These are phyloP conservation scores for Elymus sibiricus DNA, from an alignment of 176 grass and related monocot species.

Conservation along the genomic window DNA sequence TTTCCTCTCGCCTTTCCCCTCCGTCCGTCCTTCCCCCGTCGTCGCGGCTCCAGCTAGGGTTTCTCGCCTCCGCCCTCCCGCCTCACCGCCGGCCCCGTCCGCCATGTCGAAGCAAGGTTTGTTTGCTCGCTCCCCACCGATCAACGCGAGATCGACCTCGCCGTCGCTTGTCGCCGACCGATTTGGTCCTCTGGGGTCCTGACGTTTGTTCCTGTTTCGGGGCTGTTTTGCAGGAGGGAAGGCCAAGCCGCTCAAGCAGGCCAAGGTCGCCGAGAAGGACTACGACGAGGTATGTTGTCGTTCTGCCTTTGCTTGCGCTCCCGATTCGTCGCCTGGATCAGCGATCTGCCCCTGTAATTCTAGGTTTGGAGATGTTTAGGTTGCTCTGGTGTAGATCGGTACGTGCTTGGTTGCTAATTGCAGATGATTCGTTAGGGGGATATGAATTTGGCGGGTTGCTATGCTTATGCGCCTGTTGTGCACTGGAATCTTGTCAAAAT, in stretches of 20 bases:
- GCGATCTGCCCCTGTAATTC: not conserved
- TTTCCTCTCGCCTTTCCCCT: not conserved
- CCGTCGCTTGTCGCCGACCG: not conserved
- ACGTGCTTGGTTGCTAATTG: not conserved
- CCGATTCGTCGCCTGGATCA: not conserved
- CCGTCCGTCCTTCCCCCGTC: not conserved
- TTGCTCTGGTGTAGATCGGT: not conserved
- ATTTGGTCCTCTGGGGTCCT: not conserved
- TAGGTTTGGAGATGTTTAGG: not conserved
- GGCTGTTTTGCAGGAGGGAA: constrained; percentile 62
- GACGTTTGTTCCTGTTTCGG: not conserved
- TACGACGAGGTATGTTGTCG: constrained; percentile 51
- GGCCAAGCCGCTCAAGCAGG: constrained; percentile 66
- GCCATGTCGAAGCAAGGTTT: constrained; percentile 60
- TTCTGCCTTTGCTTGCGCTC: not conserved
- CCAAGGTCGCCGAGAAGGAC: constrained; percentile 71
- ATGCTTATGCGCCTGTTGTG: not conserved
- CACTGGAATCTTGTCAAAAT: not conserved
- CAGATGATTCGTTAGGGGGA: not conserved
- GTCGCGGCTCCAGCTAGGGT: constrained; percentile 31
- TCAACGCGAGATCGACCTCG: not conserved
- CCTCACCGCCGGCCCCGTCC: not conserved
- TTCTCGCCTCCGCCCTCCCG: not conserved
- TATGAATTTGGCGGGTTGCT: not conserved
- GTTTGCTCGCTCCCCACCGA: not conserved